These are phyloP conservation scores for Ophiostoma triangulosporum DNA, from an alignment of 2,329 filamentous ascomycete genomes.

Conservation along the genomic window DNA sequence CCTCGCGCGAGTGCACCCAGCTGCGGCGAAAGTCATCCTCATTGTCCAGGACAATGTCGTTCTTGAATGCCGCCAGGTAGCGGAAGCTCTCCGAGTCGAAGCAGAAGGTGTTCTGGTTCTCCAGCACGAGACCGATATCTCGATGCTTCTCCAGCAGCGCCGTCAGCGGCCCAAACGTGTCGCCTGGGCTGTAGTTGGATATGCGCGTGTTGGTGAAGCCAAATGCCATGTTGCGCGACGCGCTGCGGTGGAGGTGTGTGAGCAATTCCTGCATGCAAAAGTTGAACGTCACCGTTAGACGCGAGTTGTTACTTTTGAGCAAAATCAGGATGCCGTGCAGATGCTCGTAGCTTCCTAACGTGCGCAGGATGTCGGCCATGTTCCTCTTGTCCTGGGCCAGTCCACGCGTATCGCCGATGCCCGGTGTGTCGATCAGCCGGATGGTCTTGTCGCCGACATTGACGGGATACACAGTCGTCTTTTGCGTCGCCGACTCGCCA, in stretches of 20 bases:
- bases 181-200: conserved; percentile 28
- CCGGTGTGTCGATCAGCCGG: conserved; percentile 29
- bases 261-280: conserved; percentile 29
- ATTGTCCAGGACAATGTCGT: conserved; percentile 19
- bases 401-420: conserved; percentile 28
- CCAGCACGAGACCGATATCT: conserved; percentile 20
- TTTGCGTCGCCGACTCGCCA: conserved; percentile 25
- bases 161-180: conserved; percentile 24
- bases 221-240: conserved; percentile 27
- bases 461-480: conserved; percentile 22
- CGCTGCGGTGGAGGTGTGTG: conserved; percentile 25
- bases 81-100: conserved; percentile 32
- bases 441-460: conserved; percentile 18
- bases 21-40: conserved; percentile 22
- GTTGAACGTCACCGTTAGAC: conserved; percentile 24
- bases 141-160: conserved; percentile 19
- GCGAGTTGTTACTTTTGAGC: conserved; percentile 26
- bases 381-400: conserved; percentile 24
- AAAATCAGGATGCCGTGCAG: conserved; percentile 30
- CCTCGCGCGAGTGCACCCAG: conserved; percentile 23
- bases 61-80: conserved; percentile 25
- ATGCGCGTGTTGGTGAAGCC: conserved; percentile 30
- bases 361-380: conserved; percentile 25
- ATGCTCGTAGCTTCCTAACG: conserved; percentile 21
- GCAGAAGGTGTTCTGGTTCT: conserved; percentile 24